Percentiles rank a stretch among this genome's conserved stretches.
phyloP scores from a whole-genome alignment of 2,329 filamentous ascomycete genomes.

The Neofusicoccum sp. region DNA sequence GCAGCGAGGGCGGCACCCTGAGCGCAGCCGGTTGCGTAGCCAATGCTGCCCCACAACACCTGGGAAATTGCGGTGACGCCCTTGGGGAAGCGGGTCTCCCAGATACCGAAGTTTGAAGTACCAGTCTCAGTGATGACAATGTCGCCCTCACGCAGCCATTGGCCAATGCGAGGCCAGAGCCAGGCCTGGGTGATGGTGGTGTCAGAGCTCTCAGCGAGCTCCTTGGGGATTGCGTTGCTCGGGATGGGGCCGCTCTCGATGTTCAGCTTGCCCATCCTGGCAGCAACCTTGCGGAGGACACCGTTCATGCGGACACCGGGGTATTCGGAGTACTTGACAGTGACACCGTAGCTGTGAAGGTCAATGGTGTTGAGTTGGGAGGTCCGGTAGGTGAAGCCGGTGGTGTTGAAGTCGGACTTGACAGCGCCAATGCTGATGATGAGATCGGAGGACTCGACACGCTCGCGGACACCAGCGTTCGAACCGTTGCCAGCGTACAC shows the following conservation, averaged over 20 bases:
- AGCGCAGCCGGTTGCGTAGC: conserved; percentile 61
- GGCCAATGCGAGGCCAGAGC: conserved; percentile 74
- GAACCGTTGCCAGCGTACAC: conserved; percentile 82
- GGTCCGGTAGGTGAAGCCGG: conserved; percentile 77
- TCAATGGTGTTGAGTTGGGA: conserved; percentile 76
- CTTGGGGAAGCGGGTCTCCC: conserved; percentile 76
- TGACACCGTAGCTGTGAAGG: conserved; percentile 71
- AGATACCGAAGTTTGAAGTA: conserved; percentile 84
- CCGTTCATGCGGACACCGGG: conserved; percentile 74
- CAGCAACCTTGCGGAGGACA: conserved; percentile 69
- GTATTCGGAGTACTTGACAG: conserved; percentile 76
- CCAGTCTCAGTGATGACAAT: conserved; percentile 85
- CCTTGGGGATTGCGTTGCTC: conserved; percentile 49
- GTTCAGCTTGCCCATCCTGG: conserved; percentile 57
- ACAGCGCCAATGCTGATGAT: conserved; percentile 68
- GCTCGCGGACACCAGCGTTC: conserved; percentile 60
- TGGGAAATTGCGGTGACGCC: conserved; percentile 80
- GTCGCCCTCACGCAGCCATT: conserved; percentile 70
- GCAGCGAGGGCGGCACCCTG: conserved; percentile 73
- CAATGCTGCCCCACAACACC: conserved; percentile 69
- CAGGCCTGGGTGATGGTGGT: conserved; percentile 64
- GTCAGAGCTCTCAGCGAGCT: conserved; percentile 30
- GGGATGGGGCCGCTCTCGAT: conserved; percentile 54
- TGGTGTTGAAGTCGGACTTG: conserved; percentile 78
- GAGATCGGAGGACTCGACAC: conserved; percentile 68